Evolutionary conservation across 345 rosid genomes (phyloP).

Genomic region (Cardamine occulta): DNA sequence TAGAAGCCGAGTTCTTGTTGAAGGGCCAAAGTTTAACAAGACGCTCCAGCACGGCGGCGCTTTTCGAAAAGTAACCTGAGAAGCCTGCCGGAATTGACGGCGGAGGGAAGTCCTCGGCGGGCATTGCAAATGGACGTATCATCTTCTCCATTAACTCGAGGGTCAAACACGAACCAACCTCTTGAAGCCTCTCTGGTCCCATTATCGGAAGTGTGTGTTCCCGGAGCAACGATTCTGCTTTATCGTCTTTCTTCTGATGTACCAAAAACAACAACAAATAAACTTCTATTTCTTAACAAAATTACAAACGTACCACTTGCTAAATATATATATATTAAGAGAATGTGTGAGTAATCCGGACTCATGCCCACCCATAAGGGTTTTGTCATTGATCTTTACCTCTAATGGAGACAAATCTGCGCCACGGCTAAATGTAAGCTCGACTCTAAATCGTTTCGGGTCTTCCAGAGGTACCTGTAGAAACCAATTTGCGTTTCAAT

Average conservation of each 20-base stretch:
- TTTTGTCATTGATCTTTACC: conserved; percentile 47
- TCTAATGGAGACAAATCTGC: conserved; percentile 95
- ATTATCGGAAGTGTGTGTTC: conserved; percentile 97
- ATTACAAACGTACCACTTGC: not conserved
- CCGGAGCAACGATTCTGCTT: conserved; percentile 73
- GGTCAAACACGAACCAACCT: conserved; percentile 78
- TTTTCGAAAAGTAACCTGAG: conserved; percentile 92
- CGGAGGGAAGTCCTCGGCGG: conserved; percentile 98
- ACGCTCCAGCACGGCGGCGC: conserved; percentile 88
- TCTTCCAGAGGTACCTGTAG: conserved; percentile 81
- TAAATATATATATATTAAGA: not conserved
- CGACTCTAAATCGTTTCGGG: conserved; percentile 84
- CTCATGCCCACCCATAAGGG: not conserved
- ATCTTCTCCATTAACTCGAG: conserved; percentile 93
- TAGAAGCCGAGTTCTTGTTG: conserved; percentile 55
- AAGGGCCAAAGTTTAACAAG: conserved; percentile 82
- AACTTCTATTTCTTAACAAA: not conserved
- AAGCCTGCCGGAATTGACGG: conserved; percentile 86
- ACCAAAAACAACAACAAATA: not conserved
- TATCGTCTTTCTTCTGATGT: conserved; percentile 60
- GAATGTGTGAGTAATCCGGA: not conserved
- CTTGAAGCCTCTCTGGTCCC: conserved; percentile 99
- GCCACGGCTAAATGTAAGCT: conserved; percentile 93
- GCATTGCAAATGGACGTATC: conserved; percentile 96
- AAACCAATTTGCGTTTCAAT: conserved; percentile 14